Evolutionary conservation across 1,284 basidiomycete genomes (phyloP).

Genomic region (Cutaneotrichosporon daszewskae): DNA sequence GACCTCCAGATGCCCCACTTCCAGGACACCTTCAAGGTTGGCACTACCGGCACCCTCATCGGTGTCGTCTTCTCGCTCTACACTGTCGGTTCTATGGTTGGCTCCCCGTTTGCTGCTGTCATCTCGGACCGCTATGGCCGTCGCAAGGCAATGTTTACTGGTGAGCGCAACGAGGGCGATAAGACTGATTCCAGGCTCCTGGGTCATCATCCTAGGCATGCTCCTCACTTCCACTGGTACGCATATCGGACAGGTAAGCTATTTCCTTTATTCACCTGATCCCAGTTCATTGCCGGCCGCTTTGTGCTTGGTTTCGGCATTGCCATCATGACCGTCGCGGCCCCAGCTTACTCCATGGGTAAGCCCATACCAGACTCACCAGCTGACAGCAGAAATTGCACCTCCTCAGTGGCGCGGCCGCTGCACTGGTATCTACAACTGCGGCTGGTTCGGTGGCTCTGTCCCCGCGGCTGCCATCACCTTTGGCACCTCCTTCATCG

Average conservation of each 20-base stretch:
- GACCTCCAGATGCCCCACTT: constrained; percentile 25
- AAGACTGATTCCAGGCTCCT: too few relatives aligned
- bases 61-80: constrained; percentile 27
- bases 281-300: constrained; percentile 43
- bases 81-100: constrained; percentile 24
- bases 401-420: constrained; percentile 62
- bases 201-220: constrained; percentile 48
- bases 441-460: constrained; percentile 35
- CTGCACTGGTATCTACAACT: constrained; percentile 51
- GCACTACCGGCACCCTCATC: constrained; percentile 20
- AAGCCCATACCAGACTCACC: background rate
- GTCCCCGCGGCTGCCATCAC: constrained; percentile 38
- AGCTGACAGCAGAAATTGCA: constrained; percentile 45
- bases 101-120: constrained; percentile 13
- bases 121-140: constrained; percentile 52
- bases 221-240: constrained; percentile 31
- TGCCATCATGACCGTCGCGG: constrained; percentile 49
- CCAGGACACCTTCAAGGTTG: constrained; percentile 23
- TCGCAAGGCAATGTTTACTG: constrained; percentile 54
- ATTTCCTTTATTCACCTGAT: background rate
- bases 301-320: constrained; percentile 47
- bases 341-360: constrained; percentile 53
- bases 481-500: constrained; percentile 31
- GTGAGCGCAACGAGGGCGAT: too few relatives aligned
- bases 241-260: constrained; percentile 9